phyloP scores from a whole-genome alignment of 192 early-diverging fungal species.

The Podila minutissima region DNA sequence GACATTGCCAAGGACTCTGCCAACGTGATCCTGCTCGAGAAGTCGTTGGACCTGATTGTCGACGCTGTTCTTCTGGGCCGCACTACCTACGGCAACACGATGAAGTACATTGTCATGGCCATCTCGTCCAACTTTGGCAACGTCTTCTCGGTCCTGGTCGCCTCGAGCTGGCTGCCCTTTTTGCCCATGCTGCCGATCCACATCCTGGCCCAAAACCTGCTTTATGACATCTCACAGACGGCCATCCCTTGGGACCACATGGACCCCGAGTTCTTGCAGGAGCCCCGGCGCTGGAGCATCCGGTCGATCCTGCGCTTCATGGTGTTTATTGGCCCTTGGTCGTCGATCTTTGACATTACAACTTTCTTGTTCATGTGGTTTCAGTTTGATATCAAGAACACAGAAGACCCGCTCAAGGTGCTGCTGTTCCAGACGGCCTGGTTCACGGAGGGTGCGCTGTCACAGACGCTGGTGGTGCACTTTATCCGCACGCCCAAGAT shows the following conservation, averaged over 20 bases:
- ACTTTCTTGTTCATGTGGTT: slow-evolving; percentile 56
- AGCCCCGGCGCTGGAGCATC: slow-evolving; percentile 56
- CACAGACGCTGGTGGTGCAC: slow-evolving; percentile 59
- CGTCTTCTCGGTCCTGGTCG: slow-evolving; percentile 60
- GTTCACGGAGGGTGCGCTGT: slow-evolving; percentile 57
- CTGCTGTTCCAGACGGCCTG: slow-evolving; percentile 50
- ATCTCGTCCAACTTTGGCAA: slow-evolving; percentile 66
- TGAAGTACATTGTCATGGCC: slow-evolving; percentile 67
- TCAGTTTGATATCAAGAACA: slow-evolving; percentile 42
- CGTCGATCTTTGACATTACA: slow-evolving; percentile 56
- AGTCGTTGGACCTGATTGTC: slow-evolving; percentile 52
- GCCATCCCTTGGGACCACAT: slow-evolving; percentile 61
- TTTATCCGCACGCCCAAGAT: slow-evolving; percentile 59
- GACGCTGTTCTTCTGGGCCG: slow-evolving; percentile 55
- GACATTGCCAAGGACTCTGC: slow-evolving; percentile 66
- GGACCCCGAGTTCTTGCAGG: slow-evolving; percentile 56
- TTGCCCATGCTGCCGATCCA: slow-evolving; percentile 59
- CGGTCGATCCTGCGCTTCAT: slow-evolving; percentile 58
- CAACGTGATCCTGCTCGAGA: slow-evolving; percentile 61
- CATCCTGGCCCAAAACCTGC: slow-evolving; percentile 56
- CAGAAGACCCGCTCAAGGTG: slow-evolving; percentile 14
- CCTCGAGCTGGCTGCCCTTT: slow-evolving; percentile 64
- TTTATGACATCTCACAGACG: slow-evolving; percentile 63
- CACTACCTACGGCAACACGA: slow-evolving; percentile 61
- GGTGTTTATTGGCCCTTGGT: slow-evolving; percentile 58